Evolutionary conservation across 768 basidiomycete species (phyloP).

Genomic region (Zangia roseola): DNA sequence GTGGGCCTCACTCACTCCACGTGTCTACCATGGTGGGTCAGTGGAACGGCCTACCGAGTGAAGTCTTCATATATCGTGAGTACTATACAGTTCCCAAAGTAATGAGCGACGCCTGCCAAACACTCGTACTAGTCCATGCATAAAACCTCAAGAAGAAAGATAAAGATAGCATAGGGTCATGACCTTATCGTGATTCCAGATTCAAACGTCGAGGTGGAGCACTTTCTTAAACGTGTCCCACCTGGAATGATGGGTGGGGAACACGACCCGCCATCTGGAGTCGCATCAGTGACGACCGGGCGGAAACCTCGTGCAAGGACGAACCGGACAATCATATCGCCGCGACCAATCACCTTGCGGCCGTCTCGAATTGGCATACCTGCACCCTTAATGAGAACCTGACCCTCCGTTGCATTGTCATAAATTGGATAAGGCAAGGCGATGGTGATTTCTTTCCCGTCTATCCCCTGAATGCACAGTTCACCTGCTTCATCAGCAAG

Average conservation of each 20-base stretch:
- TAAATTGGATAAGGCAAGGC: conserved; percentile 51
- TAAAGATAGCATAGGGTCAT: conserved; percentile 22
- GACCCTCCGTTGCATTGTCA: conserved; percentile 49
- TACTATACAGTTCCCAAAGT: conserved; percentile 29
- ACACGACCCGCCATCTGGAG: conserved; percentile 33
- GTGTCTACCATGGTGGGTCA: conserved; percentile 7
- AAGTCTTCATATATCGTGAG: conserved; percentile 13
- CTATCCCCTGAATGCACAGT: conserved; percentile 54
- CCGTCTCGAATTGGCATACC: conserved; percentile 69
- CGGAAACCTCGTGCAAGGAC: conserved; percentile 8
- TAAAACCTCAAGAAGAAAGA: conserved; percentile 15
- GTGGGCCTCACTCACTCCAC: conserved; percentile 16
- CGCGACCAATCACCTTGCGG: conserved; percentile 52
- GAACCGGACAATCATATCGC: conserved; percentile 63
- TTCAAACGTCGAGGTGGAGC: conserved; percentile 27
- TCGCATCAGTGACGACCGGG: conserved; percentile 1
- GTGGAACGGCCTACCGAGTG: too few relatives aligned
- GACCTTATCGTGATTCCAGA: conserved; percentile 7
- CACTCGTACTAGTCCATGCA: conserved; percentile 16
- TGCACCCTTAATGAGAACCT: conserved; percentile 50
- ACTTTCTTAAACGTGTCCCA: conserved; percentile 31
- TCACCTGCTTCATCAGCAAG: conserved; percentile 47
- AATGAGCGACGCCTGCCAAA: conserved; percentile 9
- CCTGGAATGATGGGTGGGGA: conserved; percentile 30
- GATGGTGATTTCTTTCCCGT: conserved; percentile 52